A percentile compares a stretch with the other conserved stretches of the same genome.
Conservation (phyloP, 2,329 filamentous ascomycete species). For the Penicillium janthinellum region DNA sequence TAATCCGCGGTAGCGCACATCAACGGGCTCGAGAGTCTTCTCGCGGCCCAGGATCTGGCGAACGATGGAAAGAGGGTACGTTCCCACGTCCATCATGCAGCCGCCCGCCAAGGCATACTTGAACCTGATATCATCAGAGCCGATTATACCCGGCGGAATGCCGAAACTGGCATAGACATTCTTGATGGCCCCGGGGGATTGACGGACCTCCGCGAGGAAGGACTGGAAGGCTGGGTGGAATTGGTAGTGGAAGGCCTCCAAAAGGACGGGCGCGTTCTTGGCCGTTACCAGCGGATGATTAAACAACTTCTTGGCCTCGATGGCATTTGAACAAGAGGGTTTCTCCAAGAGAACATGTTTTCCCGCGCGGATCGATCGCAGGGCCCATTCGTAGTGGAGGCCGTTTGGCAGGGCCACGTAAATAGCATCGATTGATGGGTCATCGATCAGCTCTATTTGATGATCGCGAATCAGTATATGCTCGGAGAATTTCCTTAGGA, state of each 20-base stretch:
- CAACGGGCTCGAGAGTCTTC: not conserved
- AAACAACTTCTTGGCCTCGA: not conserved
- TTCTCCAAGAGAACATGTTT: constrained; percentile 2
- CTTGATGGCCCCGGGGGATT: not conserved
- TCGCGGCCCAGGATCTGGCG: constrained; percentile 9
- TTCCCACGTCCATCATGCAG: constrained; percentile 10
- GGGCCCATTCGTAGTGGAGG: constrained; percentile 5
- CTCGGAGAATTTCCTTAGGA: not conserved
- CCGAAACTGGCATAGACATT: not conserved
- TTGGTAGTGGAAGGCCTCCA: constrained; percentile 5
- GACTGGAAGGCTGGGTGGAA: constrained; percentile 5
- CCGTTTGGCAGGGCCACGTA: constrained; percentile 1
- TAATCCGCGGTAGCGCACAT: not conserved
- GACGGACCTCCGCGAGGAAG: not conserved
- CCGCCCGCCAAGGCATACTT: constrained; percentile 4
- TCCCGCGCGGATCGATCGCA: constrained; percentile 2
- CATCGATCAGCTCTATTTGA: not conserved
- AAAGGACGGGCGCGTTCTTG: not conserved
- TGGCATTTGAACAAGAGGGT: not conserved
- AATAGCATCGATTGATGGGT: not conserved
- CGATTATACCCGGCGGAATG: not conserved
- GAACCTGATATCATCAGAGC: constrained; percentile 3
- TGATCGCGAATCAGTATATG: not conserved
- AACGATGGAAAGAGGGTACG: constrained; percentile 6
- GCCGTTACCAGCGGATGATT: constrained; percentile 1